Evolutionary conservation across 2,329 filamentous ascomycete species (phyloP).

Genomic region (Raffaelea albimanens): DNA sequence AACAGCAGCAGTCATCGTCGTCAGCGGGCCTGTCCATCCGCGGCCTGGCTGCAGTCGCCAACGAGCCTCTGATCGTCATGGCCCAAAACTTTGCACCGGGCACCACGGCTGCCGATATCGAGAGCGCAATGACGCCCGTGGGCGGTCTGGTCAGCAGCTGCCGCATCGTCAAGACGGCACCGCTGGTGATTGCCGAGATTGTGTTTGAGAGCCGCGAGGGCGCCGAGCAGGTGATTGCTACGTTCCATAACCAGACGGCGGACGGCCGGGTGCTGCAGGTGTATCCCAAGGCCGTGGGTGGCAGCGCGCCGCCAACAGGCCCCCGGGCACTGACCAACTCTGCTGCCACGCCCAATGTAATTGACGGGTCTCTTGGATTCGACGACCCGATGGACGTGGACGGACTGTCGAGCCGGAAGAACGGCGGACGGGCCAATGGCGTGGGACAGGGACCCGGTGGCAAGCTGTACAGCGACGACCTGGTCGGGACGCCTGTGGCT

Average conservation of each 20-base stretch:
- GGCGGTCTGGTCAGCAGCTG: slow-evolving; percentile 61
- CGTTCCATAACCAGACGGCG: slow-evolving; percentile 71
- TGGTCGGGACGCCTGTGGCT: slow-evolving; percentile 8
- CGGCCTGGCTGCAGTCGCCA: slow-evolving; percentile 49
- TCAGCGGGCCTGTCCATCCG: slow-evolving; percentile 58
- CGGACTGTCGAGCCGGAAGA: slow-evolving; percentile 22
- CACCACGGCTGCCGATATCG: slow-evolving; percentile 73
- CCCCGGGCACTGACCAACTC: slow-evolving; percentile 15
- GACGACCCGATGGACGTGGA: slow-evolving; percentile 36
- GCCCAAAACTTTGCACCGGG: slow-evolving; percentile 76
- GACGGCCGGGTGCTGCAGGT: slow-evolving; percentile 67
- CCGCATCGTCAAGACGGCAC: slow-evolving; percentile 55
- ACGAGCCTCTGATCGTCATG: slow-evolving; percentile 55
- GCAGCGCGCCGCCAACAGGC: slow-evolving; percentile 17
- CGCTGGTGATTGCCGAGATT: slow-evolving; percentile 70
- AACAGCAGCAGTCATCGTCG: background rate
- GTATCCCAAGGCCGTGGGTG: slow-evolving; percentile 49
- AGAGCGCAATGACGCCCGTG: slow-evolving; percentile 70
- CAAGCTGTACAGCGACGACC: slow-evolving; percentile 42
- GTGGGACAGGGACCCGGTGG: background rate
- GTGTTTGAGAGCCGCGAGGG: slow-evolving; percentile 63
- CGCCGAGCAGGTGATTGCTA: slow-evolving; percentile 64
- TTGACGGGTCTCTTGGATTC: slow-evolving; percentile 47
- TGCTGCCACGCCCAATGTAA: slow-evolving; percentile 23
- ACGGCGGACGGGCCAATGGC: slow-evolving; percentile 5